A percentile compares a stretch with the other conserved stretches of the same genome.
These are phyloP conservation scores for Pachysolen tannophilus DNA, from an alignment of 805 yeast genomes.

Conservation along the genomic window DNA sequence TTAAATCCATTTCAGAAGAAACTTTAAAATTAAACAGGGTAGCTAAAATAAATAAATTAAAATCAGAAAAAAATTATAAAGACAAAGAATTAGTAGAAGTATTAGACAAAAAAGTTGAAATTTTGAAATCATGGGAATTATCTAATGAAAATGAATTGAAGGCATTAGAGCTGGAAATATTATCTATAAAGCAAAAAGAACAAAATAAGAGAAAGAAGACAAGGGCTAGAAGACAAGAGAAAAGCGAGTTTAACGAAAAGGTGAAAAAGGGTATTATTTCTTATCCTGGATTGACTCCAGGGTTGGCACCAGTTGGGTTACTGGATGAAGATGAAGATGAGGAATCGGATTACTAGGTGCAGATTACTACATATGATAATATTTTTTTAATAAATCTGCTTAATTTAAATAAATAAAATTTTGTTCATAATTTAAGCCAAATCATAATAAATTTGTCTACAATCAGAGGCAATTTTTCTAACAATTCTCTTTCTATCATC, in stretches of 20 bases:
- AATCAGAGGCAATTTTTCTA: slow-evolving; percentile 68
- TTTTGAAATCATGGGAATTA: slow-evolving; percentile 32
- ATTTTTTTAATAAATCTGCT: no score
- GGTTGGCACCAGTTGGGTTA: slow-evolving; percentile 74
- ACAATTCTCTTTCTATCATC: slow-evolving; percentile 72
- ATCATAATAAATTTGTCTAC: slow-evolving; percentile 72
- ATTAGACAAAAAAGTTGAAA: slow-evolving; percentile 27
- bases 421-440: slow-evolving; percentile 18
- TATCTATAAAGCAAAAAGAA: slow-evolving; percentile 35
- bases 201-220: slow-evolving; percentile 27
- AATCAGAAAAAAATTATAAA: slow-evolving; percentile 36
- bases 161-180: slow-evolving; percentile 32
- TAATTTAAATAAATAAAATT: not conserved
- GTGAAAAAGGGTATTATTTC: slow-evolving; percentile 35
- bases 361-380: not conserved
- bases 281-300: slow-evolving; percentile 70
- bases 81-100: slow-evolving; percentile 24
- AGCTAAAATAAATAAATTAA: slow-evolving; percentile 28
- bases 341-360: slow-evolving; percentile 1
- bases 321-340: slow-evolving; percentile 37
- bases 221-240: slow-evolving; percentile 21
- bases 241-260: slow-evolving; percentile 29
- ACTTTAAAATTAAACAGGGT: slow-evolving; percentile 24
- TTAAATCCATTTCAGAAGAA: not conserved
- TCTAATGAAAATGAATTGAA: slow-evolving; percentile 30